phyloP scores from a whole-genome alignment of 331 rosid species.

The Rosa hybrid region DNA sequence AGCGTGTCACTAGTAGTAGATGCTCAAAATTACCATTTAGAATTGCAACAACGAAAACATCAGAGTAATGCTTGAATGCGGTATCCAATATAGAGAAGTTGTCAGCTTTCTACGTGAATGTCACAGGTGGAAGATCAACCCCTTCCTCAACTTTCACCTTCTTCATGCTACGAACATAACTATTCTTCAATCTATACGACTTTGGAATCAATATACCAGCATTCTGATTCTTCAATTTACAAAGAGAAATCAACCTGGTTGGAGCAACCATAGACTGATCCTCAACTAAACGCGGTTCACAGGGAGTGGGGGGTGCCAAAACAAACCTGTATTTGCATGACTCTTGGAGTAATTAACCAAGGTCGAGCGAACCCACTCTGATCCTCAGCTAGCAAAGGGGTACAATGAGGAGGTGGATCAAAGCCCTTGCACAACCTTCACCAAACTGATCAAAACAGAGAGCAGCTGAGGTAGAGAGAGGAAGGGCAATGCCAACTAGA shows the following conservation, averaged over 20 bases:
- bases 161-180: not conserved
- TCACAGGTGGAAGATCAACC: not conserved
- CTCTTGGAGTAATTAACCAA: not conserved
- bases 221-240: not conserved
- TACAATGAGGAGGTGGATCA: not conserved
- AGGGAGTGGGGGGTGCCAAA: not conserved
- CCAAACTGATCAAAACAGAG: too few species aligned
- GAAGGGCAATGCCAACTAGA: too few species aligned
- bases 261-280: not conserved
- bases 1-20: not conserved
- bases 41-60: not conserved
- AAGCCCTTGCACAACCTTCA: too few species aligned
- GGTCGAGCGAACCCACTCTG: not conserved
- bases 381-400: not conserved
- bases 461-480: too few species aligned
- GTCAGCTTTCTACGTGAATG: conserved; percentile 4
- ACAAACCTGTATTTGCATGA: not conserved
- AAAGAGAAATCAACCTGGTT: not conserved
- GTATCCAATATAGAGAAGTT: conserved; percentile 12
- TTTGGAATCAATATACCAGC: not conserved
- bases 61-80: not conserved
- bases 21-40: conserved; percentile 5
- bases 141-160: not conserved
- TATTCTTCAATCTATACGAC: not conserved
- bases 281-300: not conserved